A percentile compares a stretch with the other conserved stretches of the same genome.
Evolutionary conservation across 2,329 filamentous ascomycete species (phyloP).

Genomic region (Neofusicoccum cordaticola): DNA sequence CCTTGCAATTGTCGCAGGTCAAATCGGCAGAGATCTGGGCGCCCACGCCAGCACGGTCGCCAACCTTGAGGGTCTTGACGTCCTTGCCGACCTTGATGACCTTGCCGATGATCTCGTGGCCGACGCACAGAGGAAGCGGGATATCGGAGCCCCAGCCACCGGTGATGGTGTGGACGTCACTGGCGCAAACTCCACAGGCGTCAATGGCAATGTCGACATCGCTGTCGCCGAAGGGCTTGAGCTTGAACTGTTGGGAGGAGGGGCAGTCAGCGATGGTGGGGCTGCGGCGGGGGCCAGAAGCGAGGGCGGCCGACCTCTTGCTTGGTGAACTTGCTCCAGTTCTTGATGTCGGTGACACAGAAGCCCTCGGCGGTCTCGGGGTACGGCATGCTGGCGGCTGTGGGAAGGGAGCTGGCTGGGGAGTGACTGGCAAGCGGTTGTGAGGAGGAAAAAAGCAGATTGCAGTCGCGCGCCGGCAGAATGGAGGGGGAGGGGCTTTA

Average conservation of each 20-base stretch:
- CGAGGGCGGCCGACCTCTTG: slow-evolving; percentile 44
- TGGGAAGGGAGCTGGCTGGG: not conserved
- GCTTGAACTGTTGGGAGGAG: slow-evolving; percentile 58
- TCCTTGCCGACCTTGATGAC: slow-evolving; percentile 50
- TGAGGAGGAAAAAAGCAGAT: not conserved
- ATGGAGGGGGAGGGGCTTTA: slow-evolving; percentile 18
- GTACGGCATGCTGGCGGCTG: slow-evolving; percentile 44
- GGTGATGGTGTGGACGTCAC: slow-evolving; percentile 48
- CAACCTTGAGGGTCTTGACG: slow-evolving; percentile 49
- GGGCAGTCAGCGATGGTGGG: slow-evolving; percentile 8
- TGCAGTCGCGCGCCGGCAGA: not conserved
- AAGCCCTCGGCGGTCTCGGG: slow-evolving; percentile 52
- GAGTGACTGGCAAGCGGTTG: not conserved
- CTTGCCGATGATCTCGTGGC: slow-evolving; percentile 58
- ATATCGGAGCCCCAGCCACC: slow-evolving; percentile 63
- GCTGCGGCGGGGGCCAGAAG: not conserved
- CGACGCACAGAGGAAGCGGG: slow-evolving; percentile 63
- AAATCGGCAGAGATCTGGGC: slow-evolving; percentile 51
- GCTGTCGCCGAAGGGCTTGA: slow-evolving; percentile 82
- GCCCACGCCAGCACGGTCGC: slow-evolving; percentile 49
- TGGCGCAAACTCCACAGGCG: slow-evolving; percentile 49
- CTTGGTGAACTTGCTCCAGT: slow-evolving; percentile 59
- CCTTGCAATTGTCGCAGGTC: slow-evolving; percentile 51
- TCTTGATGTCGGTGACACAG: slow-evolving; percentile 55
- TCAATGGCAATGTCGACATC: slow-evolving; percentile 88